phyloP scores from a whole-genome alignment of 2,329 filamentous ascomycete species.

The Talaromyces islandicus region DNA sequence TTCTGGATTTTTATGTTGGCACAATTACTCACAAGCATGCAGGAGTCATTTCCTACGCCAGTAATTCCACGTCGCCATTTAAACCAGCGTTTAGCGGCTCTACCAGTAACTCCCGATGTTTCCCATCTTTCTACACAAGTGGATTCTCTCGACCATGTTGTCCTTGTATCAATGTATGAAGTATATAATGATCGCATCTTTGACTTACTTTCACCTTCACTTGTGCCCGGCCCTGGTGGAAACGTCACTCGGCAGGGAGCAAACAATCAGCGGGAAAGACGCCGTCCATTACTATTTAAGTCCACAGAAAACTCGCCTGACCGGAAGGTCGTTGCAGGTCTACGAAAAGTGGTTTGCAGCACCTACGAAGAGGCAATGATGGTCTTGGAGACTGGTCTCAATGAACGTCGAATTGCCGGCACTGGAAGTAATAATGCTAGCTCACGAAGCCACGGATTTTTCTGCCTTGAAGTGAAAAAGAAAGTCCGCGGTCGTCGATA shows the following conservation, averaged over 20 bases:
- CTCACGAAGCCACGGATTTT: slow-evolving; percentile 91
- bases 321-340: slow-evolving; percentile 86
- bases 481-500: slow-evolving; percentile 47
- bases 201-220: slow-evolving; percentile 66
- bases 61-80: slow-evolving; percentile 53
- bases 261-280: slow-evolving; percentile 59
- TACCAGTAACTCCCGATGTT: slow-evolving; percentile 71
- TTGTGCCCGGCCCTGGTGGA: slow-evolving; percentile 36
- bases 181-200: slow-evolving; percentile 99
- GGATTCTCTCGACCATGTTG: slow-evolving; percentile 72
- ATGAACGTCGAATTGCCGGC: slow-evolving; percentile 79
- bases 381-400: slow-evolving; percentile 81
- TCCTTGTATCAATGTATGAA: slow-evolving; percentile 96
- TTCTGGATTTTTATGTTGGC: background rate
- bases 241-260: slow-evolving; percentile 36
- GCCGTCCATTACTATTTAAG: slow-evolving; percentile 87
- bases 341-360: slow-evolving; percentile 83
- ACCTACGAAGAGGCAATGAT: slow-evolving; percentile 78
- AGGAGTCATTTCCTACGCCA: slow-evolving; percentile 41
- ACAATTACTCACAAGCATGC: background rate
- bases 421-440: slow-evolving; percentile 91
- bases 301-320: slow-evolving; percentile 81
- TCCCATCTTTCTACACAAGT: slow-evolving; percentile 61
- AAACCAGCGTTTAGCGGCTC: slow-evolving; percentile 61
- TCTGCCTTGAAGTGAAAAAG: slow-evolving; percentile 92